phyloP scores from a whole-genome alignment of 805 yeast genomes.

The Candida nitratophila region DNA sequence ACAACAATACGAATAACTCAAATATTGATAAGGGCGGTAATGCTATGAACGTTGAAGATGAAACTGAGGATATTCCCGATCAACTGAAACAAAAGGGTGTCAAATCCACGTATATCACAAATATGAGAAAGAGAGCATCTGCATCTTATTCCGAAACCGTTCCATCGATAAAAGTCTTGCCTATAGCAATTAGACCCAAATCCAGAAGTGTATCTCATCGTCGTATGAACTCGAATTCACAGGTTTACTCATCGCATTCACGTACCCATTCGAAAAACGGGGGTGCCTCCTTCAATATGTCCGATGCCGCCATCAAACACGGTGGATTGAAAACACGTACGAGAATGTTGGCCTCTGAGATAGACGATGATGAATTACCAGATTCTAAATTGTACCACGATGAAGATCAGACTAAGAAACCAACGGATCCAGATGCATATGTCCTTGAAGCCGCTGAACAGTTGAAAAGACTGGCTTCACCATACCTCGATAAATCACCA shows the following conservation, averaged over 20 bases:
- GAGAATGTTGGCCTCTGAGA: constrained; percentile 67
- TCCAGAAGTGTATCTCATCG: constrained; percentile 16
- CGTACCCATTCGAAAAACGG: constrained; percentile 7
- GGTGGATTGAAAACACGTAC: constrained; percentile 58
- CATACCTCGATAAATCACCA: background rate
- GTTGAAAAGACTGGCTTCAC: constrained; percentile 13
- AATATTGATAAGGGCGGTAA: background rate
- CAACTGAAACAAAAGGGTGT: constrained; percentile 37
- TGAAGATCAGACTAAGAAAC: constrained; percentile 19
- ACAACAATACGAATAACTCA: no score
- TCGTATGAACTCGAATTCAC: constrained; percentile 13
- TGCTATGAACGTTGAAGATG: background rate
- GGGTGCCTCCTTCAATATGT: constrained; percentile 1
- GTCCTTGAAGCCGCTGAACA: constrained; percentile 25
- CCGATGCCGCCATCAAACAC: constrained; percentile 46
- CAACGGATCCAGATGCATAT: constrained; percentile 26
- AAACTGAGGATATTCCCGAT: background rate
- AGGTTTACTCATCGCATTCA: constrained; percentile 3
- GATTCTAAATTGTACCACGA: constrained; percentile 25
- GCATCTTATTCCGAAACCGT: constrained; percentile 42
- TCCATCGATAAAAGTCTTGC: constrained; percentile 42
- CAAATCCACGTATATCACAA: constrained; percentile 40
- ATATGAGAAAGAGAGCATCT: constrained; percentile 36
- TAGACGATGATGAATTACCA: constrained; percentile 53
- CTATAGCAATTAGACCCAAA: constrained; percentile 47